Evolutionary conservation across 176 grass and related monocot species (phyloP).

Genomic region (Ensete glaucum): DNA sequence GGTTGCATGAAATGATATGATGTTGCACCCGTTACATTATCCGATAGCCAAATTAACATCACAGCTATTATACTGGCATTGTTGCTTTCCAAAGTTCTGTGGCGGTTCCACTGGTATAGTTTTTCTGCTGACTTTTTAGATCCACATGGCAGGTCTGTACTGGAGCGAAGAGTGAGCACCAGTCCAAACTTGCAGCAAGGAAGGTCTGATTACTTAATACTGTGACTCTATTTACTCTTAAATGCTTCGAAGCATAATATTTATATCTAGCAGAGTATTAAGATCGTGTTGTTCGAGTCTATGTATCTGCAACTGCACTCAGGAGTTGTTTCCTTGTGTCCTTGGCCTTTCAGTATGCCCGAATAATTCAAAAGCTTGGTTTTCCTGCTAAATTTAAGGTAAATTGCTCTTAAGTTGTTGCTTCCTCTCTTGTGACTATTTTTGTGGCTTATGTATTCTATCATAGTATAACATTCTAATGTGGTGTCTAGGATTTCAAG

Average conservation of each 20-base stretch:
- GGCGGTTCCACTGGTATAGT: background rate
- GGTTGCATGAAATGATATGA: background rate
- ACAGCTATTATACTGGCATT: background rate
- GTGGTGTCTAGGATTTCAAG: conserved; percentile 68
- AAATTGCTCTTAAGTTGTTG: conserved; percentile 3
- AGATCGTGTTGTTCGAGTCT: background rate
- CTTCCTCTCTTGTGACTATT: background rate
- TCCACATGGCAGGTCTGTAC: background rate
- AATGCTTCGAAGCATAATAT: background rate
- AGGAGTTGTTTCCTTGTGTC: background rate
- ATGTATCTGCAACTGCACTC: background rate
- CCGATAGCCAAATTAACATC: background rate
- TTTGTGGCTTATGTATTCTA: conserved; percentile 7
- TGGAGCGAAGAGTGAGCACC: conserved; percentile 68
- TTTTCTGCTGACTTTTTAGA: background rate
- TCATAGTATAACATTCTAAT: background rate
- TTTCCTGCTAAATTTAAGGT: conserved; percentile 99
- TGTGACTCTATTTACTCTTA: background rate
- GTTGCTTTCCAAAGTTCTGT: background rate
- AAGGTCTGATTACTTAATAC: background rate
- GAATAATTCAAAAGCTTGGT: conserved; percentile 97
- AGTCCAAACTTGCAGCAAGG: conserved; percentile 41
- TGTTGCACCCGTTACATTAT: background rate
- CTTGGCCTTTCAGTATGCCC: conserved; percentile 65
- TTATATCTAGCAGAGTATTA: background rate